These are phyloP conservation scores for Cladosporium sp. DNA, from an alignment of 2,329 filamentous ascomycete genomes.

Conservation along the genomic window DNA sequence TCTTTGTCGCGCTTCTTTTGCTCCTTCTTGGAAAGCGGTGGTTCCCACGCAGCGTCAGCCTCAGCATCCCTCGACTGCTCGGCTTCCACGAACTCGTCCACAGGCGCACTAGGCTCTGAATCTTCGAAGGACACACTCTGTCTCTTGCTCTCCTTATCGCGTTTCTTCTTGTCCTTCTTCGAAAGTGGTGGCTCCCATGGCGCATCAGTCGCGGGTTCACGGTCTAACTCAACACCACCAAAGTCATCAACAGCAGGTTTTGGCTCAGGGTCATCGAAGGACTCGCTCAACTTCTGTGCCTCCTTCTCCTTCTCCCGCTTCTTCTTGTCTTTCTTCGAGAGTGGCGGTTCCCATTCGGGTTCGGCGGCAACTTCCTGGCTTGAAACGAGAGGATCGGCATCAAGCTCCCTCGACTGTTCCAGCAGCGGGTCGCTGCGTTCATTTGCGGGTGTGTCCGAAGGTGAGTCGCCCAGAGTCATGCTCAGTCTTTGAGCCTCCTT, in stretches of 20 bases:
- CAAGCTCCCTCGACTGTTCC: conserved; percentile 11
- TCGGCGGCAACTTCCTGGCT: conserved; percentile 25
- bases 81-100: not conserved
- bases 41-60: conserved; percentile 31
- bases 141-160: conserved; percentile 45
- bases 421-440: conserved; percentile 3
- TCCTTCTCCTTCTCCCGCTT: conserved; percentile 52
- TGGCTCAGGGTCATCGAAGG: conserved; percentile 4
- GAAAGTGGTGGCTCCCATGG: conserved; percentile 39
- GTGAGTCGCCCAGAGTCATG: not conserved
- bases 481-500: conserved; percentile 21
- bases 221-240: not conserved
- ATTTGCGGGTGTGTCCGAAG: not conserved
- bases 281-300: conserved; percentile 33
- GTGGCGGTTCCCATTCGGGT: conserved; percentile 38
- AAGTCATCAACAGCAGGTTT: conserved; percentile 1
- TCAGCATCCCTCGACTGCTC: conserved; percentile 20
- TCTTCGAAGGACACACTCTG: conserved; percentile 21
- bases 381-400: not conserved
- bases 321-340: conserved; percentile 44
- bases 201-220: conserved; percentile 28
- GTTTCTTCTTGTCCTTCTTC: conserved; percentile 47
- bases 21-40: conserved; percentile 32
- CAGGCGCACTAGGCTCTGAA: conserved; percentile 6
- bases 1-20: conserved; percentile 37